Evolutionary conservation across 768 basidiomycete species (phyloP).

Genomic region (Suillus paluster): DNA sequence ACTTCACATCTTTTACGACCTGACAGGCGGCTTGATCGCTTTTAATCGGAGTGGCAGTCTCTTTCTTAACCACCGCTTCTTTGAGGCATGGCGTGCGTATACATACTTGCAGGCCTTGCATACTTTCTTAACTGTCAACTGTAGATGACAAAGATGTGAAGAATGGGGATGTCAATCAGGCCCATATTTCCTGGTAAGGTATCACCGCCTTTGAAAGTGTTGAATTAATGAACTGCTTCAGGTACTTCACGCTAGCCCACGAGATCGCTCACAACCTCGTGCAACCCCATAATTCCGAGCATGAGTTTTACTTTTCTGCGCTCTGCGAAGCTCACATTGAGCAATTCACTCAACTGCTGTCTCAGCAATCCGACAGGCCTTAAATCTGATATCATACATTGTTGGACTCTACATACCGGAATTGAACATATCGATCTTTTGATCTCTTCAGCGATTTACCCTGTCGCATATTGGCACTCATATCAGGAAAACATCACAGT

Average conservation of each 20-base stretch:
- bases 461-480: too few species aligned
- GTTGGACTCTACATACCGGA: background rate
- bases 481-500: background rate
- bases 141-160: slow-evolving; percentile 74
- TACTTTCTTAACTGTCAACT: background rate
- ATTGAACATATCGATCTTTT: too few species aligned
- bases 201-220: background rate
- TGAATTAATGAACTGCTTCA: slow-evolving; percentile 25
- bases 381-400: background rate
- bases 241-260: slow-evolving; percentile 93
- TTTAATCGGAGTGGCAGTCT: slow-evolving; percentile 91
- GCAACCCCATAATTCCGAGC: slow-evolving; percentile 85
- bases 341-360: slow-evolving; percentile 41
- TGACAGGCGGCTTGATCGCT: slow-evolving; percentile 80
- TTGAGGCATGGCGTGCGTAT: slow-evolving; percentile 84
- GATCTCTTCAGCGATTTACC: background rate
- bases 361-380: background rate
- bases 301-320: slow-evolving; percentile 93
- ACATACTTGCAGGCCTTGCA: background rate
- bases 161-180: slow-evolving; percentile 54
- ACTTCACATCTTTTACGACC: slow-evolving; percentile 88
- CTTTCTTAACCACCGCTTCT: slow-evolving; percentile 88
- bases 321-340: slow-evolving; percentile 75
- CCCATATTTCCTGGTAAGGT: slow-evolving; percentile 80
- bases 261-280: slow-evolving; percentile 94